Conservation (phyloP, 2,329 filamentous ascomycete genomes). For the Conoideocrella luteorostrata region DNA sequence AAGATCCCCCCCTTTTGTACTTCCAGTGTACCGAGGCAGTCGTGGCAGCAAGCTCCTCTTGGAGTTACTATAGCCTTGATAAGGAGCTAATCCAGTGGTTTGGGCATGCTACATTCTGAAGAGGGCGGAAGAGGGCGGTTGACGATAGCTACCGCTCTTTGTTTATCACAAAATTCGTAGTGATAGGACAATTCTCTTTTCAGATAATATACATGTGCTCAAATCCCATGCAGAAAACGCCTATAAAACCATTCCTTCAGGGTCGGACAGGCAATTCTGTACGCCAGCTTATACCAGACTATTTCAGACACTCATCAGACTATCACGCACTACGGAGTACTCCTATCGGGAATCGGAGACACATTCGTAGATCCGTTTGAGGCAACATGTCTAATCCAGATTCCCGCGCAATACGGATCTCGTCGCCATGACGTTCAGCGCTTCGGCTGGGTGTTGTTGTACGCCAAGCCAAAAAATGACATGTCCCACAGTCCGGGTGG, state of each 20-base stretch:
- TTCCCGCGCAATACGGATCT: conserved; percentile 93
- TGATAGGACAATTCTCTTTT: conserved; percentile 97
- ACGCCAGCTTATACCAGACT: conserved; percentile 78
- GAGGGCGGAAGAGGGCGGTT: no score
- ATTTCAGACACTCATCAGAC: conserved; percentile 89
- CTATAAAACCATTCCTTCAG: conserved; percentile 84
- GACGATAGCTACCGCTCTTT: no score
- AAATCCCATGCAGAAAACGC: conserved; percentile 75
- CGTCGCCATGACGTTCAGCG: conserved; percentile 93
- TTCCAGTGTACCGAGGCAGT: no score
- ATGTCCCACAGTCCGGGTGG: no score
- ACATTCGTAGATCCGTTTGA: conserved; percentile 92
- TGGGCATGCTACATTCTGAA: no score
- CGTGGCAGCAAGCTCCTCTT: no score
- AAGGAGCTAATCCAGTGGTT: no score
- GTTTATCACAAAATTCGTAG: conserved; percentile 88
- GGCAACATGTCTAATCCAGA: conserved; percentile 92
- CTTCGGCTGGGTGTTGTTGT: conserved; percentile 82
- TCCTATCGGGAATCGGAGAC: conserved; percentile 94
- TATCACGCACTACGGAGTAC: conserved; percentile 89
- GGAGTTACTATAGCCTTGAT: no score
- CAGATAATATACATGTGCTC: conserved; percentile 90
- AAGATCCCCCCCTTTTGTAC: no score
- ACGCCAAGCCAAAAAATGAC: no score
- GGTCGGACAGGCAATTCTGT: conserved; percentile 81